Evolutionary conservation across 306 rosid genomes (phyloP), one percentile per base, ranked within the genome.

Genomic region (Parietaria judaica): DNA sequence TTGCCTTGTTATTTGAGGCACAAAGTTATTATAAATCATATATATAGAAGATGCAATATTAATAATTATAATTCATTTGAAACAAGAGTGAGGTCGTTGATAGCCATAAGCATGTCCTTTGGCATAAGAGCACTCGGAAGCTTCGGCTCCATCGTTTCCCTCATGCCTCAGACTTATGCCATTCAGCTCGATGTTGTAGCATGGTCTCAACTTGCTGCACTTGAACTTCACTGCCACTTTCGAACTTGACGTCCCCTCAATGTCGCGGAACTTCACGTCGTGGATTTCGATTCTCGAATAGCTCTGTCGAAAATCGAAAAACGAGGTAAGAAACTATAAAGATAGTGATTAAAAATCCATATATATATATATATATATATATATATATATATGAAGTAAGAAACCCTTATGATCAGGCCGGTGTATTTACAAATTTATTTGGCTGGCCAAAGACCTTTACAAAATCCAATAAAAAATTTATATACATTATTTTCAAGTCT

Each of bases 201-300:
- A 71, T 6, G 80, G 83, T 36, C 11, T 17, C 14, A 38, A 46
- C 39, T 51, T 14, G 72, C 77, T 74, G 52, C 83, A 74, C 0
- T 45, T 9, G 4, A 79, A 38, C 12, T 0, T 6, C 3, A 74
- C 72, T 3, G 72, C 77, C 0, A 14, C 35, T 37, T 70, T 31
- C 53, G 69, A 38, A 14, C 34, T 67, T 11, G 77, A 78, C 9
- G 43, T 67, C 1, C 83, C 80, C 36, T 61, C 16, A 11, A 79
- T 74, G 51, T 64, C 10, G 14, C 2, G 49, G 15, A 63, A 79
- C 31, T 13, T 63, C 0, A 74, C 77, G 36, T 67, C 70, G 3
- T 2, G n/a, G 37, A 79, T 67, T 41, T 70, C 66, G 7, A 74
- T 66, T 17, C 49, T 51, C 0, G 77, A 74, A 1, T 12, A 3